phyloP scores from a whole-genome alignment of 2,329 filamentous ascomycete genomes.

The Leptographium wingfieldii region DNA sequence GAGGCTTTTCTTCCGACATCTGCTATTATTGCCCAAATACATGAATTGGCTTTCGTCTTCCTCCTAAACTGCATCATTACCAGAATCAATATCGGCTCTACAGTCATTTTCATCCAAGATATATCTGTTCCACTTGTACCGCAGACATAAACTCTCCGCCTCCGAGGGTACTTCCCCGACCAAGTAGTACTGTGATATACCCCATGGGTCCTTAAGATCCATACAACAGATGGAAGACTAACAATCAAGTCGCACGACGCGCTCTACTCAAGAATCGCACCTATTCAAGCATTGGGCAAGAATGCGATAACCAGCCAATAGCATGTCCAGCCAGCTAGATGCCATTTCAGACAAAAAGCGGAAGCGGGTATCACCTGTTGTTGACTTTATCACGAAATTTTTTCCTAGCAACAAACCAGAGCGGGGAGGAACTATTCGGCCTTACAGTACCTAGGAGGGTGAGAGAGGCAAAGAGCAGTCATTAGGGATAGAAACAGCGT shows the following conservation, averaged over 20 bases:
- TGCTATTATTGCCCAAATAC: background rate
- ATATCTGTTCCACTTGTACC: no score
- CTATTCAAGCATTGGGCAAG: background rate
- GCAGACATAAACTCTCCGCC: no score
- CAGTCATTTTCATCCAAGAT: no score
- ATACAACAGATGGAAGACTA: background rate
- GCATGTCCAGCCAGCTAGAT: background rate
- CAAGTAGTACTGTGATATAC: no score
- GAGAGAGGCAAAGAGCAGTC: background rate
- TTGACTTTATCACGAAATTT: slow-evolving; percentile 27
- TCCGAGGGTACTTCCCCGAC: no score
- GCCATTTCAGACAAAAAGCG: background rate
- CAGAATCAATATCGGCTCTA: no score
- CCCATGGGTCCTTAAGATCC: no score
- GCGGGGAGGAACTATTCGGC: slow-evolving; percentile 33
- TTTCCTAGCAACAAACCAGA: slow-evolving; percentile 37
- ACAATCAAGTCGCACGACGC: background rate
- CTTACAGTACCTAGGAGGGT: slow-evolving; percentile 8
- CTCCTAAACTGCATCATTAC: background rate
- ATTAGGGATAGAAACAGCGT: background rate
- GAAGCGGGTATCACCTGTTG: slow-evolving; percentile 5
- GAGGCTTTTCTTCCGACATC: background rate
- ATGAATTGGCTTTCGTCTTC: background rate
- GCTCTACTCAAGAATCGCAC: no score
- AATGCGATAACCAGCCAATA: background rate